These are phyloP conservation scores for Dalechampia spathulata DNA, from an alignment of 441 rosid species.

Conservation along the genomic window DNA sequence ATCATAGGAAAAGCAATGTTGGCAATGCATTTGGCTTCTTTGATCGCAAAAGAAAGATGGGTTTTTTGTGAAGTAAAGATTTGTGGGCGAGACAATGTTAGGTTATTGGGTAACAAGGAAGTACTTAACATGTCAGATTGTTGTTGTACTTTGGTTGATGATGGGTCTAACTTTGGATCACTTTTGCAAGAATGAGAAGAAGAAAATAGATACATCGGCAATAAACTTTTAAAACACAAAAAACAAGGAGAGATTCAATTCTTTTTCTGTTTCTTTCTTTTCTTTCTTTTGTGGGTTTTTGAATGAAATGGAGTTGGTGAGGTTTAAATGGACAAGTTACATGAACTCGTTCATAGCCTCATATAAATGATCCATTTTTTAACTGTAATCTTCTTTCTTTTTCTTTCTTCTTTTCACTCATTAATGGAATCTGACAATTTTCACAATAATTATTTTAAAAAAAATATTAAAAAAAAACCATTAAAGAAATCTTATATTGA, in stretches of 20 bases:
- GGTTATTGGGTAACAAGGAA: constrained; percentile 31
- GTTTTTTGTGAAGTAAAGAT: constrained; percentile 12
- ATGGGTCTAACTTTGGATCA: no score
- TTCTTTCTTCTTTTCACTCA: no score
- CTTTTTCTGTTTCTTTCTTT: no score
- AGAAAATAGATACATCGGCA: no score
- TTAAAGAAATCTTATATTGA: background rate
- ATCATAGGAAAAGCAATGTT: constrained; percentile 53
- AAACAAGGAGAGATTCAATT: no score
- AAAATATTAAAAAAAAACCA: no score
- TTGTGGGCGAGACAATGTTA: constrained; percentile 24
- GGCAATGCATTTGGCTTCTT: constrained; percentile 52
- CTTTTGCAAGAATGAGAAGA: constrained; percentile 12
- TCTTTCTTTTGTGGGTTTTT: background rate
- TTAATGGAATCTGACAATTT: no score
- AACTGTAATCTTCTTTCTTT: no score
- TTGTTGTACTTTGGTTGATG: constrained; percentile 4
- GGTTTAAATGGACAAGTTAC: no score
- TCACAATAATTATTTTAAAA: no score
- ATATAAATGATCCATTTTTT: background rate
- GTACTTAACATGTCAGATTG: constrained; percentile 7
- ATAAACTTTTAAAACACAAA: no score
- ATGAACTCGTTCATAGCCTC: background rate
- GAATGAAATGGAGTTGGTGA: no score
- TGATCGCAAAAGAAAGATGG: constrained; percentile 30